A percentile compares a stretch with the other conserved stretches of the same genome.
Evolutionary conservation across 1,284 basidiomycete genomes (phyloP).

Genomic region (Spongiforma sp.): DNA sequence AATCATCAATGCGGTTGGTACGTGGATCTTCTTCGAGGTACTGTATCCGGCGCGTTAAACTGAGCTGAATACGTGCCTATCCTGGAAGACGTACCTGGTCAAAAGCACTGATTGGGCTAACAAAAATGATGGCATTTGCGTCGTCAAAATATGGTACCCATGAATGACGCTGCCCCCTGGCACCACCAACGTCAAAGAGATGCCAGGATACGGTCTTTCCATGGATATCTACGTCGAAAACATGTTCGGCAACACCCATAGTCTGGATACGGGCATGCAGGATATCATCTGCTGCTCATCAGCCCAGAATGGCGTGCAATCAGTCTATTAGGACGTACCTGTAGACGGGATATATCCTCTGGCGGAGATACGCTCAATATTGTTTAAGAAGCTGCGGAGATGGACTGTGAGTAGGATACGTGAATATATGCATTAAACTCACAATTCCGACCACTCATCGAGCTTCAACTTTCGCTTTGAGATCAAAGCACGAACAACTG

Average conservation of each 20-base stretch:
- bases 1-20: slow-evolving; percentile 84
- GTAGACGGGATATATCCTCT: slow-evolving; percentile 73
- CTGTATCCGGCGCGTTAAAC: slow-evolving; percentile 40
- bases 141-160: slow-evolving; percentile 87
- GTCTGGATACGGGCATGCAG: slow-evolving; percentile 84
- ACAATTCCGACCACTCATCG: slow-evolving; percentile 88
- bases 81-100: slow-evolving; percentile 61
- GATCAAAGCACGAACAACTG: slow-evolving; percentile 69
- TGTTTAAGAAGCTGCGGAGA: slow-evolving; percentile 65
- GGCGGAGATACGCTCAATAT: slow-evolving; percentile 71
- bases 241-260: slow-evolving; percentile 82
- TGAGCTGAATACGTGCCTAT: background rate
- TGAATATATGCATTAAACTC: slow-evolving; percentile 44
- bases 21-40: slow-evolving; percentile 84
- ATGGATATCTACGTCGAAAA: slow-evolving; percentile 74
- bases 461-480: slow-evolving; percentile 71
- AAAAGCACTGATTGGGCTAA: slow-evolving; percentile 86
- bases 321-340: slow-evolving; percentile 45
- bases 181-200: slow-evolving; percentile 82
- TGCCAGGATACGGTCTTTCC: slow-evolving; percentile 80
- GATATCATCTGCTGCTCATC: slow-evolving; percentile 67
- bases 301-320: background rate
- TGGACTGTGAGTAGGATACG: slow-evolving; percentile 12
- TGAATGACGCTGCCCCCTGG: slow-evolving; percentile 80
- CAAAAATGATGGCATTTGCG: slow-evolving; percentile 85